Percentiles rank a stretch among this genome's conserved stretches.
phyloP scores from a whole-genome alignment of 169 alveolate species.

The Eimeria maxima region DNA sequence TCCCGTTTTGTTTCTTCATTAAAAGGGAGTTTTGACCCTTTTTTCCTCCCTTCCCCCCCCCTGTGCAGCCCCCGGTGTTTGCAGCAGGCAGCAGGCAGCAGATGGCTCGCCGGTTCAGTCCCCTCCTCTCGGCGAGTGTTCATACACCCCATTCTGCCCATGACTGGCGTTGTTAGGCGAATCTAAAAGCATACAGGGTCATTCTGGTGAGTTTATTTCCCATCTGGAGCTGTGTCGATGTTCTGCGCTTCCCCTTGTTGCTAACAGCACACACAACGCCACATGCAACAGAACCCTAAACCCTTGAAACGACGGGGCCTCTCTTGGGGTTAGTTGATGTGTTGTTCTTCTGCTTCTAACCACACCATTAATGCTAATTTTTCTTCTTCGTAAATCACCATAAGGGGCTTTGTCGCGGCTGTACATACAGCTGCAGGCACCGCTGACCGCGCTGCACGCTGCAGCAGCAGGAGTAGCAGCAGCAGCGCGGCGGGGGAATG shows the following conservation, averaged over 20 bases:
- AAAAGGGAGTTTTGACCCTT: background rate
- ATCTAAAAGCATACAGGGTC: too few relatives aligned
- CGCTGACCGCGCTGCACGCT: too few relatives aligned
- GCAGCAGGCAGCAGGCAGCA: background rate
- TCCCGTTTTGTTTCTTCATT: background rate
- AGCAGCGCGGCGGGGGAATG: too few relatives aligned
- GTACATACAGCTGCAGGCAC: background rate
- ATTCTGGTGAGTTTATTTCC: background rate
- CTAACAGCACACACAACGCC: background rate
- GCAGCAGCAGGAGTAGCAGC: too few relatives aligned
- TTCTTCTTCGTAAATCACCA: background rate
- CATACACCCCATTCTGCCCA: background rate
- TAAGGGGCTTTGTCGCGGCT: background rate
- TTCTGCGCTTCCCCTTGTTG: background rate
- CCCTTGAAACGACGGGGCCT: background rate
- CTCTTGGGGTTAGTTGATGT: too few relatives aligned
- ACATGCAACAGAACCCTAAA: background rate
- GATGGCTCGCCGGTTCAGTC: conserved; percentile 9
- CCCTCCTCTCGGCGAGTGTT: conserved; percentile 5
- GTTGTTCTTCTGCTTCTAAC: background rate
- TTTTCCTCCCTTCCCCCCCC: background rate
- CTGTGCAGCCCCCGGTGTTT: background rate
- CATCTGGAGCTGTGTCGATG: background rate
- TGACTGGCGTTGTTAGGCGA: background rate
- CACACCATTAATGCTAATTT: background rate